Evolutionary conservation across 108 stramenopile genomes (phyloP).

Genomic region (Craspedostauros australis): DNA sequence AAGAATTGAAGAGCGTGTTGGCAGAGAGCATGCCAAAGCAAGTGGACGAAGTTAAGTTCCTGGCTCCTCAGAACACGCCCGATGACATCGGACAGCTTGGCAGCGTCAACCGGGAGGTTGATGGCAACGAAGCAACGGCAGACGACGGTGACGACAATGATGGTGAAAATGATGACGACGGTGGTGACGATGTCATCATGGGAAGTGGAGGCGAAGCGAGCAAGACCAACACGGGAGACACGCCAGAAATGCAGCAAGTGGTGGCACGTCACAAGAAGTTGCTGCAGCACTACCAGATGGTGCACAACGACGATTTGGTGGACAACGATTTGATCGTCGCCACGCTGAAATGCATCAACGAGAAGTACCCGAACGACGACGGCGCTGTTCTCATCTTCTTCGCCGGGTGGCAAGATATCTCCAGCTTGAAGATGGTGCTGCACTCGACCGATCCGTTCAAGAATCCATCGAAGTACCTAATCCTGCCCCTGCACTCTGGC

Average conservation of each 20-base stretch:
- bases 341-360: slow-evolving; percentile 44
- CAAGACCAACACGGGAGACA: not conserved
- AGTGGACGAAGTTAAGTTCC: too few relatives aligned
- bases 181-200: slow-evolving; percentile 21
- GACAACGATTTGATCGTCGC: slow-evolving; percentile 52
- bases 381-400: slow-evolving; percentile 89
- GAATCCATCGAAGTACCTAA: slow-evolving; percentile 36
- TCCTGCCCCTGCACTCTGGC: slow-evolving; percentile 81
- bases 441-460: slow-evolving; percentile 56
- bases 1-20: too few relatives aligned
- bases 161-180: slow-evolving; percentile 15
- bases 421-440: slow-evolving; percentile 44
- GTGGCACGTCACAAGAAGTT: slow-evolving; percentile 49
- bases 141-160: slow-evolving; percentile 24
- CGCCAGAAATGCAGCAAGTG: slow-evolving; percentile 9
- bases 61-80: not conserved
- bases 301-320: slow-evolving; percentile 64
- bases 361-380: too few relatives aligned
- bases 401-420: slow-evolving; percentile 91
- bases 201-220: not conserved
- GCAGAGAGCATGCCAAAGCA: too few relatives aligned
- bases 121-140: slow-evolving; percentile 4
- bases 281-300: slow-evolving; percentile 48
- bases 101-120: too few relatives aligned
- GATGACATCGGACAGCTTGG: not conserved